A percentile compares a stretch with the other conserved stretches of the same genome.
These are phyloP conservation scores for Polychytrium aggregatum DNA, from an alignment of 192 early-diverging fungal species.

Conservation along the genomic window DNA sequence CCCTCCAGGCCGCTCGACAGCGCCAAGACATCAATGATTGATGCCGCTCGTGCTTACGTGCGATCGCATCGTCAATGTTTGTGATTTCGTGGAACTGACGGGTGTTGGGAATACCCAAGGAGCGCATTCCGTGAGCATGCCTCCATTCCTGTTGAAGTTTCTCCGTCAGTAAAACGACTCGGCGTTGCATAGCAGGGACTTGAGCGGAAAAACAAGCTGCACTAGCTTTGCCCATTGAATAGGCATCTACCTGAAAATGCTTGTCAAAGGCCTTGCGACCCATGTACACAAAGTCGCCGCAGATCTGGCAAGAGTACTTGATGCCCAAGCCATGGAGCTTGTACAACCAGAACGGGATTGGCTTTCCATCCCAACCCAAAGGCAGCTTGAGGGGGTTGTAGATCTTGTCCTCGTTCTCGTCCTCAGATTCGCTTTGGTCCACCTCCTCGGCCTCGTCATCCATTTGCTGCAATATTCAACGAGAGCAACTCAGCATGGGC, in stretches of 20 bases:
- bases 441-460: constrained; percentile 45
- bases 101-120: constrained; percentile 84
- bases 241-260: constrained; percentile 64
- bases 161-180: too few species aligned
- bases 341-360: constrained; percentile 98
- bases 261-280: constrained; percentile 92
- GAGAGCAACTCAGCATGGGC: too few species aligned
- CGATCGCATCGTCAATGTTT: constrained; percentile 78
- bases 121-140: constrained; percentile 88
- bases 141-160: constrained; percentile 80
- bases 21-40: not conserved
- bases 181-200: not conserved
- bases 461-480: constrained; percentile 2
- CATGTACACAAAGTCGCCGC: constrained; percentile 89
- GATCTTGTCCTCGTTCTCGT: constrained; percentile 73
- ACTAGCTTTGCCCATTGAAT: too few species aligned
- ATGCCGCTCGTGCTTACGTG: too few species aligned
- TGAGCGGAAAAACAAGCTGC: not conserved
- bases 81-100: constrained; percentile 87
- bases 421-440: constrained; percentile 52
- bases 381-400: constrained; percentile 96
- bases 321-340: constrained; percentile 92
- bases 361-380: constrained; percentile 96
- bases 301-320: constrained; percentile 93
- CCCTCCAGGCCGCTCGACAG: not conserved